Base-by-base conservation (phyloP, 1,139 yeast genomes). In the Scheffersomyces quercinus region DNA sequence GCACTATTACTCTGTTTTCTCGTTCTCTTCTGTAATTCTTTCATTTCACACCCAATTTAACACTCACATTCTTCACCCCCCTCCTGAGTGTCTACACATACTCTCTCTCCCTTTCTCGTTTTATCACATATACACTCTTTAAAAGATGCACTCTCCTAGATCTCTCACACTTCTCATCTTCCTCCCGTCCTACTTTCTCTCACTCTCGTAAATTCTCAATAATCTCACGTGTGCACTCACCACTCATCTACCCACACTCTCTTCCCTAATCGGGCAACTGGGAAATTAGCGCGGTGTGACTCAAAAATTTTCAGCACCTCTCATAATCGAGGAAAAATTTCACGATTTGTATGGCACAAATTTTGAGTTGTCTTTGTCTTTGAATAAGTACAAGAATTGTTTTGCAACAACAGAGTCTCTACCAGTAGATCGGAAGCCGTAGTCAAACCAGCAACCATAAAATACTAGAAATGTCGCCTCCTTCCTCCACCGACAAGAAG, bases 401-500 rank as follows among this genome's bases (percentile, higher is more conserved):
- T 31, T 13, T 26, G 26, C 15, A 32, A 28, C 14, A 11, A 36
- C 28, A 28, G 28, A 39, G 29, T 42, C 40, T 42, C 40, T 39
- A 36, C 32, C 20, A 37, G 29, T 29, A 49, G 54, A 6, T 40
- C 39, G 13, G 43, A 41, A 3, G 37, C 40, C 7, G 41, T 40
- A 1, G 46, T 37, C 34, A 44, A 38, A 16, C 20, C 43, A 44
- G 7, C 48, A 50, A 31, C 40, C 40, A 3, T 33, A 13, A 16
- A 26, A 20, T 15, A 35, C 32, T 39, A 20, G 26, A 20, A 14
- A 79, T 79, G 84, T 78, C 85, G 42, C 80, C 81, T 43, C 67
- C 77, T 44, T 62, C 73, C 39, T 50, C 68, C 38, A 60, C 72
- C 35, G 97, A 90, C 64, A 85, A 84, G 72, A 89, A 88, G 70